Evolutionary conservation across 495 filamentous ascomycete genomes (phyloP), one percentile per base, ranked within the genome.

Genomic region (Penicillium alfredii): DNA sequence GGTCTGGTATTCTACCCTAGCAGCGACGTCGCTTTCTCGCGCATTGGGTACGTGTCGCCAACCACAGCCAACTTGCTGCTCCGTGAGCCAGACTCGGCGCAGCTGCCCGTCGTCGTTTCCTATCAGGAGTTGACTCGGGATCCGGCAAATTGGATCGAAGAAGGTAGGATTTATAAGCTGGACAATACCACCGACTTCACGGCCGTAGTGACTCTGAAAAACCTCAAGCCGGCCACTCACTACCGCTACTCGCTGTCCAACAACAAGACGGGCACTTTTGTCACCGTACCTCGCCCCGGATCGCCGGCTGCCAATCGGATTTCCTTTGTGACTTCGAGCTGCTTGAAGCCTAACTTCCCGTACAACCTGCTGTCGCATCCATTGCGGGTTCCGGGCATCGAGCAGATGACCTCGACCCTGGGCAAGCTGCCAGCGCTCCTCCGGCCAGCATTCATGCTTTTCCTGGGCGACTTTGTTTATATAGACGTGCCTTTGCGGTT

Each of bases 381-480:
- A 1, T 67, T 97, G 2, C 71, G 79, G 7, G 81, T 97, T 26
- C 80, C 79, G 0, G 92, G 92, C 1, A 71, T 97, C 46, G 72
- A 74, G 40, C 68, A 84, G 40, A 68, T 90, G 51, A 63, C 64
- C 0, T 33, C 61, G 4, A 59, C 59, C 20, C 58, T 86, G 9
- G 74, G 77, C 12, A 74, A 76, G 30, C 58, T 92, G 4, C 79
- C 81, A 2, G 53, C 61, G 4, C 62, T 90, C 4, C 66, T 77
- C 15, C 60, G 56, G 11, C 66, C 68, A 9, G 73, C 86, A 0
- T 97, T 98, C 47, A 96, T 98, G 89, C 74, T 98, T 15, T 98
- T 98, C 69, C 77, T 98, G 0, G 92, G 90, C n/a, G 92, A 98
- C 55, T 98, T 96, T 57, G 94, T 98, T 56, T 98, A 98, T 56